phyloP scores from a whole-genome alignment of 371 early-diverging fungal genomes.

The Apophysomyces elegans region DNA sequence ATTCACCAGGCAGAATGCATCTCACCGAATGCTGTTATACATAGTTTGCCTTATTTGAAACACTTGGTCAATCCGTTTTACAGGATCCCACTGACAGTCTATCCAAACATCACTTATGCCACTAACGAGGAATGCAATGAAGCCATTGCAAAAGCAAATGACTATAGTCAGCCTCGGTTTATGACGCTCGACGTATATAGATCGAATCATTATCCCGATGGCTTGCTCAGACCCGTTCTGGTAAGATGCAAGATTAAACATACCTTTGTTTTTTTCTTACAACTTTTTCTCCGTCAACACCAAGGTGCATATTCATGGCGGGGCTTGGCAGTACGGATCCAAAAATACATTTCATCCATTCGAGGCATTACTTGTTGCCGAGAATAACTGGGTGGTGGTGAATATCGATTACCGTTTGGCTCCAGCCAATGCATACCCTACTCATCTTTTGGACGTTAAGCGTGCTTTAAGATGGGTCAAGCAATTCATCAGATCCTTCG shows the following conservation, averaged over 20 bases:
- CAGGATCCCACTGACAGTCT: constrained; percentile 31
- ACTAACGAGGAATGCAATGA: constrained; percentile 50
- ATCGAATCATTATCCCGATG: constrained; percentile 17
- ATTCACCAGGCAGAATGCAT: not conserved
- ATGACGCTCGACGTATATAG: constrained; percentile 57
- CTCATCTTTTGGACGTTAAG: constrained; percentile 64
- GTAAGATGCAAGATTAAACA: constrained; percentile 14
- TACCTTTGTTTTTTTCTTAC: too few species aligned
- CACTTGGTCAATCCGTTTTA: constrained; percentile 48
- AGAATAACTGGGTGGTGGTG: constrained; percentile 53
- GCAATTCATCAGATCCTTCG: constrained; percentile 31
- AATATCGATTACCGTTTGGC: constrained; percentile 58
- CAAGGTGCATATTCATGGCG: constrained; percentile 66
- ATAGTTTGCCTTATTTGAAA: constrained; percentile 10
- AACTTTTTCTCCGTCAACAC: too few species aligned
- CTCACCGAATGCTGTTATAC: not conserved
- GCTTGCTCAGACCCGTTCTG: constrained; percentile 50
- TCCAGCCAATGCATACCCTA: constrained; percentile 52
- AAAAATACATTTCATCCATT: constrained; percentile 54
- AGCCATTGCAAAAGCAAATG: constrained; percentile 33
- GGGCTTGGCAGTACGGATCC: constrained; percentile 61
- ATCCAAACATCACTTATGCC: constrained; percentile 62
- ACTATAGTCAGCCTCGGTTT: constrained; percentile 31
- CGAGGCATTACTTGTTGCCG: constrained; percentile 38
- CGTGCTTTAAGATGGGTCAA: constrained; percentile 46